Percentiles rank a stretch among this genome's conserved stretches.
Conservation (phyloP, 2,329 filamentous ascomycete species). For the Aureobasidium sp. region DNA sequence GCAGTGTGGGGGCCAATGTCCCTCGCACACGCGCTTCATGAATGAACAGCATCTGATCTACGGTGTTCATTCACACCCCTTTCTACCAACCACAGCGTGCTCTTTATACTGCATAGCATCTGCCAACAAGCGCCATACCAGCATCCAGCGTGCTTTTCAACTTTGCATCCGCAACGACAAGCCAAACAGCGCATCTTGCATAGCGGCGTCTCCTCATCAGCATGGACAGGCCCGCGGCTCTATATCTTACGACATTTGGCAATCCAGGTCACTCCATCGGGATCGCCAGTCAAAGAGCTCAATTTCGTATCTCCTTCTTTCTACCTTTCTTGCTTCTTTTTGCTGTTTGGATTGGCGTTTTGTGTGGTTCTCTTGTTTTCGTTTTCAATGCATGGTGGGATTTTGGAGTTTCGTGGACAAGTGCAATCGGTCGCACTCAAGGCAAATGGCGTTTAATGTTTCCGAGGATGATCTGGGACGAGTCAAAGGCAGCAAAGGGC, state of each 20-base stretch:
- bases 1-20: conserved; percentile 16
- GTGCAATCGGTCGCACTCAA: not conserved
- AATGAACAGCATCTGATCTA: not conserved
- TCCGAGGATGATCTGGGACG: too few species aligned
- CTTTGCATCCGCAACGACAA: not conserved
- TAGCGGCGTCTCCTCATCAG: not conserved
- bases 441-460: not conserved
- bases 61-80: not conserved
- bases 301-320: conserved; percentile 7
- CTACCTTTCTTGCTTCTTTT: not conserved
- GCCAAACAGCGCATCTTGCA: not conserved
- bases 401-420: not conserved
- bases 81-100: not conserved
- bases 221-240: not conserved
- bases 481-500: too few species aligned
- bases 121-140: not conserved
- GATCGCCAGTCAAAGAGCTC: not conserved
- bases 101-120: conserved; percentile 7
- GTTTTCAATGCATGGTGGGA: not conserved
- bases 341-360: not conserved
- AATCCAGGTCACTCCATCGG: not conserved
- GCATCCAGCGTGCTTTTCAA: conserved; percentile 1
- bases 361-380: not conserved
- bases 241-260: not conserved
- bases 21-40: conserved; percentile 7